Evolutionary conservation across 352 stramenopile species (phyloP).

Genomic region (Pythium sp.): DNA sequence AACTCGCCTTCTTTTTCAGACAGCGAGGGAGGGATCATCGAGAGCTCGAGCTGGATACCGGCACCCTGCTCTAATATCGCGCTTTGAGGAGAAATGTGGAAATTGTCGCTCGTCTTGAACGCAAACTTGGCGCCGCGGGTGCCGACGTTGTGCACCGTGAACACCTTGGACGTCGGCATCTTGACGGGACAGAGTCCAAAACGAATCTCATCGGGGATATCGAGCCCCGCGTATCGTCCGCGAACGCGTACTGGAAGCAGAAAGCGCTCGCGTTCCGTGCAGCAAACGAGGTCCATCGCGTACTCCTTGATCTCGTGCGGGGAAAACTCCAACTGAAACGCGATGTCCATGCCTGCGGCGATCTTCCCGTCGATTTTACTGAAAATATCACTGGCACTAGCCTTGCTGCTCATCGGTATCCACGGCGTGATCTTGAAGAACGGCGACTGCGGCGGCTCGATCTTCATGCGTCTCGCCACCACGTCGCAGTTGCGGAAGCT

Average conservation of each 20-base stretch:
- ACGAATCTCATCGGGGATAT: slow-evolving; percentile 88
- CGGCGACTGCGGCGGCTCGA: slow-evolving; percentile 80
- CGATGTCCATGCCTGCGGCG: slow-evolving; percentile 92
- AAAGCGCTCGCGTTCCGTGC: slow-evolving; percentile 95
- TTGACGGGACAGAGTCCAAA: slow-evolving; percentile 90
- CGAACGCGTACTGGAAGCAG: slow-evolving; percentile 86
- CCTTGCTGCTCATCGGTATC: slow-evolving; percentile 6
- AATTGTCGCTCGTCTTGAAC: slow-evolving; percentile 60
- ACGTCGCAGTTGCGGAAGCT: slow-evolving; percentile 92
- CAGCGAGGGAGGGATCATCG: slow-evolving; percentile 36
- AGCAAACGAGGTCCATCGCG: slow-evolving; percentile 88
- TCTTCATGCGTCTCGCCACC: slow-evolving; percentile 87
- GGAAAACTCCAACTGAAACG: slow-evolving; percentile 89
- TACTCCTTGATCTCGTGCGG: slow-evolving; percentile 90
- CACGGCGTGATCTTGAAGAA: slow-evolving; percentile 80
- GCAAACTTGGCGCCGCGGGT: slow-evolving; percentile 71
- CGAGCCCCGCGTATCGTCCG: slow-evolving; percentile 80
- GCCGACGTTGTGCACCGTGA: slow-evolving; percentile 91
- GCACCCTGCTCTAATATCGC: slow-evolving; percentile 61
- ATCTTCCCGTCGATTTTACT: slow-evolving; percentile 69
- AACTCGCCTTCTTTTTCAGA: slow-evolving; percentile 66
- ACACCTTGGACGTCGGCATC: slow-evolving; percentile 62
- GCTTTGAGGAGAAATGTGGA: slow-evolving; percentile 60
- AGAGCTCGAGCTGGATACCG: slow-evolving; percentile 80
- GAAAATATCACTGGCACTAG: neutral